Conservation (phyloP, 441 rosid genomes). For the Mallotus japonicus region DNA sequence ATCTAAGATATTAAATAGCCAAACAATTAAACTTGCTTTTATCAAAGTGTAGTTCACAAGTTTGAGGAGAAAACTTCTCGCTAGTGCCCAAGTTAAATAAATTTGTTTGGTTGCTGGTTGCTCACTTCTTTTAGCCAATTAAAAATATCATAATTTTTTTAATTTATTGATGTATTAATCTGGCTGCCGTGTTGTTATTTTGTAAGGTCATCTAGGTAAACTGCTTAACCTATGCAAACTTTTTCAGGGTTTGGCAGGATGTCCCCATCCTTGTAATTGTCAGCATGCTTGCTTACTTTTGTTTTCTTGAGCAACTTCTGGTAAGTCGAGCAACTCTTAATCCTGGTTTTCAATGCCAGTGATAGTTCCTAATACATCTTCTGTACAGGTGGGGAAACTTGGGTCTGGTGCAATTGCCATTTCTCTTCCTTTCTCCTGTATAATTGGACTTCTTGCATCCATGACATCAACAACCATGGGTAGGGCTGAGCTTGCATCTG, state of each 20-base stretch:
- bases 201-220: slow-evolving; percentile 1
- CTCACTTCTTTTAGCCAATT: too few species aligned
- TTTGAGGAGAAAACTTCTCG: neutral
- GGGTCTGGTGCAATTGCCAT: slow-evolving; percentile 88
- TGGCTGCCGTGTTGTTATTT: neutral
- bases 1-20: neutral
- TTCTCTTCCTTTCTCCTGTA: slow-evolving; percentile 94
- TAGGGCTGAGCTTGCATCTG: slow-evolving; percentile 27
- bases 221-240: slow-evolving; percentile 10
- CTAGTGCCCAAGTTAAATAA: too few species aligned
- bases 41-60: neutral
- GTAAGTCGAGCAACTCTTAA: slow-evolving; percentile 33
- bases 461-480: slow-evolving; percentile 96
- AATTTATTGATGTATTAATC: slow-evolving; percentile 3
- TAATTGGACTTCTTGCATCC: slow-evolving; percentile 87
- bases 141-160: neutral
- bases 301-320: slow-evolving; percentile 81
- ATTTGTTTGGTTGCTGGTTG: too few species aligned
- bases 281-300: slow-evolving; percentile 79
- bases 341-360: slow-evolving; percentile 20
- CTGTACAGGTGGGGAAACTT: slow-evolving; percentile 62
- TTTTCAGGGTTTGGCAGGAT: slow-evolving; percentile 77
- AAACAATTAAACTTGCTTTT: neutral
- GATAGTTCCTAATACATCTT: slow-evolving; percentile 11
- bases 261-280: slow-evolving; percentile 67